Conservation (phyloP, 371 early-diverging fungal genomes). For the Vairimorpha necatrix region DNA sequence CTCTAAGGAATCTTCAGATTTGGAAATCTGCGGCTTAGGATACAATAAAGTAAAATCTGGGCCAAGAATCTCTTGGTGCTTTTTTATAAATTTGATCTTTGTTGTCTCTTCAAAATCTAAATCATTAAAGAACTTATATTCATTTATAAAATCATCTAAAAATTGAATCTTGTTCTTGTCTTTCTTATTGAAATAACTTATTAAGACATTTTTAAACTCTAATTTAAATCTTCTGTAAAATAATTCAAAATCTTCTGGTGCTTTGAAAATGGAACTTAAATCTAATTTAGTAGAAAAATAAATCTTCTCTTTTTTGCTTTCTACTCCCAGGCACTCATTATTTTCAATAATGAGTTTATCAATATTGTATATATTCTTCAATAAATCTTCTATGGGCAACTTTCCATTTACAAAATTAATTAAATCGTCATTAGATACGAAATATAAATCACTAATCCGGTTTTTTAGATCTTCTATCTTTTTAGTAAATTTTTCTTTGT, state of each 20-base stretch:
- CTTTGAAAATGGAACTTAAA: background rate
- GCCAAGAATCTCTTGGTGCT: background rate
- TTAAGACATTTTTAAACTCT: background rate
- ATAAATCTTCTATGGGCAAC: background rate
- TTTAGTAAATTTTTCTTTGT: background rate
- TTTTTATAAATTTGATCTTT: conserved; percentile 1
- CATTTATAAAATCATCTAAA: conserved; percentile 5
- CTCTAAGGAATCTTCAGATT: background rate
- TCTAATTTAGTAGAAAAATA: background rate
- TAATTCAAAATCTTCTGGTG: background rate
- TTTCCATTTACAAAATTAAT: conserved; percentile 64
- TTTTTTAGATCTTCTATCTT: background rate
- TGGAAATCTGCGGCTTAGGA: conserved; percentile 16
- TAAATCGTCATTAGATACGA: conserved; percentile 68
- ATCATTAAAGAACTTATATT: conserved; percentile 20
- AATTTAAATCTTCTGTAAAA: conserved; percentile 1
- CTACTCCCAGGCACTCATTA: conserved; percentile 11
- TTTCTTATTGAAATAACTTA: background rate
- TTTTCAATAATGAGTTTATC: conserved; percentile 10
- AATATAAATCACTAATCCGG: conserved; percentile 65
- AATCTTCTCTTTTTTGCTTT: conserved; percentile 12
- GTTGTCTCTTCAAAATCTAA: background rate
- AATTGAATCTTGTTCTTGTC: background rate
- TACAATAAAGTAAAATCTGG: background rate
- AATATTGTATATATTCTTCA: conserved; percentile 30